These are phyloP conservation scores for Teratosphaeria viscida DNA, from an alignment of 2,329 filamentous ascomycete genomes.

Conservation along the genomic window DNA sequence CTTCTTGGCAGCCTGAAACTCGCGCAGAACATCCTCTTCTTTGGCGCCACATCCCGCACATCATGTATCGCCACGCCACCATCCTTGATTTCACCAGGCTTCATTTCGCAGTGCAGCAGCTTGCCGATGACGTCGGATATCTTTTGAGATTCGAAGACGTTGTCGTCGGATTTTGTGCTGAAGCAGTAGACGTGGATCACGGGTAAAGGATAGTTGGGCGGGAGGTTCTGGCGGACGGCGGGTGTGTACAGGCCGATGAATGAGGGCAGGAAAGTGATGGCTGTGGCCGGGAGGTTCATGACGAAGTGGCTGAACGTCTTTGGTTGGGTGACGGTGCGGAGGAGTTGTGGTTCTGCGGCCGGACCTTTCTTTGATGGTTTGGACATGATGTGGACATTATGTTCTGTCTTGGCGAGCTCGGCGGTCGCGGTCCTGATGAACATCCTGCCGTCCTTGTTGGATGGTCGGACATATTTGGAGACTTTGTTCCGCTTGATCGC, in stretches of 20 bases:
- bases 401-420: conserved; percentile 42
- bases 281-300: conserved; percentile 91
- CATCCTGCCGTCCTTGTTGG: conserved; percentile 68
- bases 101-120: conserved; percentile 50
- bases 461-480: conserved; percentile 60
- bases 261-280: conserved; percentile 67
- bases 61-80: conserved; percentile 46
- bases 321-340: conserved; percentile 46
- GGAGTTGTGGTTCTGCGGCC: conserved; percentile 20
- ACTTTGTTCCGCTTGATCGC: conserved; percentile 72
- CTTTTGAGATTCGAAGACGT: conserved; percentile 47
- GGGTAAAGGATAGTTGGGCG: conserved; percentile 45
- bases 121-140: conserved; percentile 57
- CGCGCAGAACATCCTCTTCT: conserved; percentile 95
- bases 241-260: conserved; percentile 68
- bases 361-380: conserved; percentile 16
- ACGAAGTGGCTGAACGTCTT: conserved; percentile 82
- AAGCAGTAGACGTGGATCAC: conserved; percentile 95
- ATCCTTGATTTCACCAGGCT: conserved; percentile 42
- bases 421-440: conserved; percentile 69
- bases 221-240: conserved; percentile 13
- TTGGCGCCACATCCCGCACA: conserved; percentile 80
- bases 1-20: conserved; percentile 75
- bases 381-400: conserved; percentile 34
- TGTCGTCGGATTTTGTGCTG: conserved; percentile 67